phyloP scores from a whole-genome alignment of 2,329 filamentous ascomycete species.

The Aquanectria penicillioides region DNA sequence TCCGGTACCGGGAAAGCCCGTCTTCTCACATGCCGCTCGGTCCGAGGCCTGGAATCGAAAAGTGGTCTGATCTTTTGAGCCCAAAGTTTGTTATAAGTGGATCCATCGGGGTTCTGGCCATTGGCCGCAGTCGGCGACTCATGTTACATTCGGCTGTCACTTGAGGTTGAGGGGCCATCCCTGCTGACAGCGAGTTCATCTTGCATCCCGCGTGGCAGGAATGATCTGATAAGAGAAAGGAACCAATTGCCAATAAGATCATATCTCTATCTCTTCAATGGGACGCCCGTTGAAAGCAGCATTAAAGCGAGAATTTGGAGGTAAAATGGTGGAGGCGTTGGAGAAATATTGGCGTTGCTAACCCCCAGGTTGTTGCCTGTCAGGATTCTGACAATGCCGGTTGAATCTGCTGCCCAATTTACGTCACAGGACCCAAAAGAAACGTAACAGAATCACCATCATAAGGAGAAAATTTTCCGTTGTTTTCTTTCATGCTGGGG shows the following conservation, averaged over 20 bases:
- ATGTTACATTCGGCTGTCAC: slow-evolving; percentile 15
- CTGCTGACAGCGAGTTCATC: slow-evolving; percentile 12
- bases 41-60: slow-evolving; percentile 17
- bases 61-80: slow-evolving; percentile 20
- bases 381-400: too few relatives aligned
- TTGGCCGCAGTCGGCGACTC: not conserved
- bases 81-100: slow-evolving; percentile 11
- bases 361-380: too few relatives aligned
- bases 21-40: slow-evolving; percentile 24
- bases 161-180: slow-evolving; percentile 11
- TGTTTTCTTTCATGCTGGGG: too few relatives aligned
- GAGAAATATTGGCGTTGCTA: too few relatives aligned
- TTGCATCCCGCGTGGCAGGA: slow-evolving; percentile 12
- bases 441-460: not conserved
- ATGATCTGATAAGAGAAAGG: slow-evolving; percentile 9
- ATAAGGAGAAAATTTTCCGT: not conserved
- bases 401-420: too few relatives aligned
- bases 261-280: not conserved
- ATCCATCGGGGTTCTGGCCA: not conserved
- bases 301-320: too few relatives aligned
- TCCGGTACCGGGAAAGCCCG: slow-evolving; percentile 23
- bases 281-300: too few relatives aligned
- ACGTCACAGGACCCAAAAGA: slow-evolving; percentile 4
- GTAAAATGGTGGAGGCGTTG: too few relatives aligned
- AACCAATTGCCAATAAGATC: not conserved